Evolutionary conservation across 805 yeast genomes (phyloP), one percentile per base, ranked within the genome.

Genomic region (Maudiozyma bulderi): DNA sequence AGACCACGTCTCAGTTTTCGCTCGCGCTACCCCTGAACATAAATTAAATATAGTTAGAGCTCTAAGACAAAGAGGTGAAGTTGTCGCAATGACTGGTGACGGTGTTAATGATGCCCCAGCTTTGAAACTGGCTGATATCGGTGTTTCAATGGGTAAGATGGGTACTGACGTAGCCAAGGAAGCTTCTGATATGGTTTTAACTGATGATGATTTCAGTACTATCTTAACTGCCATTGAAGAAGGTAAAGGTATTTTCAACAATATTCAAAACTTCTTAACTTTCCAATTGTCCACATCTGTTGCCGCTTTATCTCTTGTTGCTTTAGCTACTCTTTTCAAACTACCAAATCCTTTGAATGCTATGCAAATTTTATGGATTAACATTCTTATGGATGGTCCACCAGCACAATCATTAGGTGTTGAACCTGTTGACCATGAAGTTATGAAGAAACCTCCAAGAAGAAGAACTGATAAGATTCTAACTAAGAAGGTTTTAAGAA

Each of bases 81-180:
- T 91, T 53, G 98, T 91, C 47, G 99, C 97, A 28, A 90, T 91
- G 96, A 90, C 98, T n/a, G 99, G 99, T 57, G 98, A 90, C 69
- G 98, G 98, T 69, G 96, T 91, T 11, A 90, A 90, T 66, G 98
- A 90, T 73, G 98, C 98, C 0, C 98, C 98, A n/a, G 97, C 98
- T 5, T 75, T 91, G 58, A 90, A 91, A 64, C 74, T 90, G 57
- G 97, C 98, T 2, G 96, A 90, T 69, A 90, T 90, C 57, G 98
- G 98, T 60, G 87, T 91, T 57, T 83, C 95, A 11, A 89, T 90
- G 93, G 93, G 89, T 52, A 80, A 79, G 57, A 83, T 85, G 72
- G 99, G 99, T 51, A 93, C 98, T 0, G 99, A 91, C 67, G 99
- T 91, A 40, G 99, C 99, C 45, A 91, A 91, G 62, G 99, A 91